Conservation (phyloP, 78 protist genomes). For the Anaeramoeba flamelloides region DNA sequence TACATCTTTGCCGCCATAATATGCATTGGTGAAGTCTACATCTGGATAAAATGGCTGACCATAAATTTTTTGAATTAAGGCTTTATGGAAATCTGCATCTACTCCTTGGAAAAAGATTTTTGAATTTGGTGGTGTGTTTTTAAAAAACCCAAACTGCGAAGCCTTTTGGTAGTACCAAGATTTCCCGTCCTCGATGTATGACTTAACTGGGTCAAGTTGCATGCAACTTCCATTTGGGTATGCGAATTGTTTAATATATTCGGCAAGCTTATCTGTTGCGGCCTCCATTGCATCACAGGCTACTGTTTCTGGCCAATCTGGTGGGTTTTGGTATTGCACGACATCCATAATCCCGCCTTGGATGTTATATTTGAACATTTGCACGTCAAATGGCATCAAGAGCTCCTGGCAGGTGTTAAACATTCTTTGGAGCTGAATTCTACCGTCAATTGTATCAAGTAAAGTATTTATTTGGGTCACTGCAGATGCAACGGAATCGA, state of each 20-base stretch:
- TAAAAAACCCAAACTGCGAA: neutral
- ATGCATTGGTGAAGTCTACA: neutral
- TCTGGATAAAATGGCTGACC: neutral
- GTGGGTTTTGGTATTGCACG: neutral
- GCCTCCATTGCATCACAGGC: neutral
- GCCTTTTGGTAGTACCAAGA: neutral
- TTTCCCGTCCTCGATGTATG: neutral
- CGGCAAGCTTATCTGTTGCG: neutral
- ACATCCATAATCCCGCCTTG: neutral
- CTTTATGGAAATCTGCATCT: neutral
- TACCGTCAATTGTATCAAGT: neutral
- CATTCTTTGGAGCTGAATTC: neutral
- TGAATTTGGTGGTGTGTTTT: neutral
- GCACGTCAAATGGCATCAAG: neutral
- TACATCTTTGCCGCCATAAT: neutral
- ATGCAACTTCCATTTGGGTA: neutral
- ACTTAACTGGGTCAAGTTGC: neutral
- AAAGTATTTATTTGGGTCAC: neutral
- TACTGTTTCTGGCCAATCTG: neutral
- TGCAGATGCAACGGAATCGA: neutral
- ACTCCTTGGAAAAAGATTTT: neutral
- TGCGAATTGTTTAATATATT: neutral
- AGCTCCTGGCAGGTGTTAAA: neutral
- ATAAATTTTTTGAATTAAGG: neutral
- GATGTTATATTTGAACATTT: neutral